Conservation (phyloP, 768 basidiomycete species). For the Pisolithus sp. region DNA sequence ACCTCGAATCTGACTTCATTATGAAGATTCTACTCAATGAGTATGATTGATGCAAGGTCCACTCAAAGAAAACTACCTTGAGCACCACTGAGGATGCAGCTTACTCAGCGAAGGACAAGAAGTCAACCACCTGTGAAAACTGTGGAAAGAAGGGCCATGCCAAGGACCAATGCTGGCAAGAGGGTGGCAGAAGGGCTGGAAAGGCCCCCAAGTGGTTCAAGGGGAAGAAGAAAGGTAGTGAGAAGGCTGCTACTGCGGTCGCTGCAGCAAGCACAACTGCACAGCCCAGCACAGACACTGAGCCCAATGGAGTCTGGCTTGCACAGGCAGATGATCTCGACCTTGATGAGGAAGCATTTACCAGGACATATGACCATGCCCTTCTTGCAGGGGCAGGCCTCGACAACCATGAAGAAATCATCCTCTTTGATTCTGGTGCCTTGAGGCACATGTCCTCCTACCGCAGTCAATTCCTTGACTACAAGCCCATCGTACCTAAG, state of each 20-base stretch:
- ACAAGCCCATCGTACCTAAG: conserved; percentile 9
- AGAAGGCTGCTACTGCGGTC: too few relatives aligned
- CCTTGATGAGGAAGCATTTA: too few relatives aligned
- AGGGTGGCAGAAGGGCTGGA: neutral
- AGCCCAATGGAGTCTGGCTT: too few relatives aligned
- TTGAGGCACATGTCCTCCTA: neutral
- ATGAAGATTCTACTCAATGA: neutral
- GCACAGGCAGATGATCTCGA: too few relatives aligned
- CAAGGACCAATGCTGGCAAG: neutral
- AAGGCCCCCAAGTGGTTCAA: neutral
- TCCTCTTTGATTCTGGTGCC: neutral
- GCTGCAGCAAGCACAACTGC: too few relatives aligned
- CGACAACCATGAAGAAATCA: neutral
- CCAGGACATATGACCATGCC: too few relatives aligned
- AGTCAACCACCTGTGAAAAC: neutral
- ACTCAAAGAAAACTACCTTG: neutral
- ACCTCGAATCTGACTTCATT: neutral
- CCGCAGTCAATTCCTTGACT: neutral
- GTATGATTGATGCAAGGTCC: neutral
- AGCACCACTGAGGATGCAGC: neutral
- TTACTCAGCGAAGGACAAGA: neutral
- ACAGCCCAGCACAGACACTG: too few relatives aligned
- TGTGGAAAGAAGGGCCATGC: neutral
- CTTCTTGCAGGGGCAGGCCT: neutral
- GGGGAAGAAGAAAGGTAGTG: neutral